Evolutionary conservation across 2,329 filamentous ascomycete genomes (phyloP), one percentile per base, ranked within the genome.

Genomic region (Phialophora tarda): DNA sequence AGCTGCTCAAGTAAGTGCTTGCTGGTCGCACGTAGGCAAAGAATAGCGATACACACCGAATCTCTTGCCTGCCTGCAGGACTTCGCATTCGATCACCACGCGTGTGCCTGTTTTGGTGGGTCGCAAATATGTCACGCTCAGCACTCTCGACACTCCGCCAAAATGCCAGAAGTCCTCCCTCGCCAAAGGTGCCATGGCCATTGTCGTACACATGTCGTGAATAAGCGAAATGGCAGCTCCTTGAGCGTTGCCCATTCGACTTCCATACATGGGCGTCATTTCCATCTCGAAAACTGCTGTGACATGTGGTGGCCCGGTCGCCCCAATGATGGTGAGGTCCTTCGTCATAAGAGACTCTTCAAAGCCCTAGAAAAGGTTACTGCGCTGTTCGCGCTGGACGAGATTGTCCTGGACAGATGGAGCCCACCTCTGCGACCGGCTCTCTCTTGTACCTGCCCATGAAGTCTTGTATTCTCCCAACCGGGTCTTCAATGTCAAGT

Each of bases 401-500:
- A 50, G 4, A 14, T 14, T 0, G 47, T 14, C 32, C 28, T 34
- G 26, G 17, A 8, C 5, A 23, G 21, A 26, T 23, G 26, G 10
- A 28, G 30, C 48, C 11, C 38, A 63, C 59, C 47, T 51, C 34
- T 41, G 26, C 50, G 26, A 50, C 59, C 10, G 53, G 54, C 21
- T 55, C 62, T 21, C 38, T 51, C 28, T 62, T 65, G 38, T 68
- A 68, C 17, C 32, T 12, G 41, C 62, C 47, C 44, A 68, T 61
- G 34, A 65, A 68, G 48, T 59, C 65, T 26, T 65, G 57, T 21
- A 68, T 62, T 24, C 65, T 50, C 44, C 62, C 78, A 41, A 73
- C 73, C 0, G 77, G 75, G 30, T 75, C 71, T 7, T 67, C 24
- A 0, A 75, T 73, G 1, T 72, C 69, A n/a, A 77, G 26, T 14